These are phyloP conservation scores for Meyerozyma elateridarum DNA, from an alignment of 1,139 yeast genomes.

Conservation along the genomic window DNA sequence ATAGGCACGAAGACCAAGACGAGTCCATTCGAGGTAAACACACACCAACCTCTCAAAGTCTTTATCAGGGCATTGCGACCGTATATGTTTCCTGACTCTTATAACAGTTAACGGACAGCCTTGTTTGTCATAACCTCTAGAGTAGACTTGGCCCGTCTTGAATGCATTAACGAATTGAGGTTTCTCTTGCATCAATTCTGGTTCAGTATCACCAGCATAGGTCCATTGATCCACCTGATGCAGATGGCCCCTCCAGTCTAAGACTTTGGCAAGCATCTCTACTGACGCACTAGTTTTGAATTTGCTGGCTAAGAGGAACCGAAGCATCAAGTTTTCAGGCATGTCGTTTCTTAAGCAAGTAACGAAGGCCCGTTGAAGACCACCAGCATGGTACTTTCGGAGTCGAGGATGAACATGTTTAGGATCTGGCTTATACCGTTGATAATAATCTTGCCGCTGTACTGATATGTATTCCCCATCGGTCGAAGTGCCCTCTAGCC, in stretches of 20 bases:
- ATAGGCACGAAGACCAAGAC: constrained; percentile 43
- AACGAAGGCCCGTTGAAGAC: neutral
- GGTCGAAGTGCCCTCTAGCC: constrained; percentile 3
- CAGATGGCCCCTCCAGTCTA: constrained; percentile 64
- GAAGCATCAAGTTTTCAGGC: constrained; percentile 63
- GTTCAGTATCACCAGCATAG: constrained; percentile 54
- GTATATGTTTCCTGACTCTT: constrained; percentile 68
- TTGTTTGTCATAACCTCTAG: constrained; percentile 59
- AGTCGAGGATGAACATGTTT: neutral
- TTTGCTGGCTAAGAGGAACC: constrained; percentile 72
- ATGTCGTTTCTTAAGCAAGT: constrained; percentile 46
- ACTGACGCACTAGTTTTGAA: constrained; percentile 61
- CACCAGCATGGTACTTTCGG: neutral
- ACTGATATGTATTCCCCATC: constrained; percentile 1
- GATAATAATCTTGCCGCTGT: neutral
- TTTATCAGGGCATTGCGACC: constrained; percentile 62
- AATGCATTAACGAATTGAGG: constrained; percentile 48
- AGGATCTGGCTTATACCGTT: neutral
- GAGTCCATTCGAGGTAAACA: constrained; percentile 62
- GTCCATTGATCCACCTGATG: constrained; percentile 54
- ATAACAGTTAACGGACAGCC: constrained; percentile 70
- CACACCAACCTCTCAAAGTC: constrained; percentile 67
- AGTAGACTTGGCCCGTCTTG: constrained; percentile 54
- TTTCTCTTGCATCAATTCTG: constrained; percentile 17
- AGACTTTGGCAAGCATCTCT: constrained; percentile 60